Evolutionary conservation across 2,329 filamentous ascomycete species (phyloP), one percentile per base, ranked within the genome.

Genomic region (Grosmannia penicillata): DNA sequence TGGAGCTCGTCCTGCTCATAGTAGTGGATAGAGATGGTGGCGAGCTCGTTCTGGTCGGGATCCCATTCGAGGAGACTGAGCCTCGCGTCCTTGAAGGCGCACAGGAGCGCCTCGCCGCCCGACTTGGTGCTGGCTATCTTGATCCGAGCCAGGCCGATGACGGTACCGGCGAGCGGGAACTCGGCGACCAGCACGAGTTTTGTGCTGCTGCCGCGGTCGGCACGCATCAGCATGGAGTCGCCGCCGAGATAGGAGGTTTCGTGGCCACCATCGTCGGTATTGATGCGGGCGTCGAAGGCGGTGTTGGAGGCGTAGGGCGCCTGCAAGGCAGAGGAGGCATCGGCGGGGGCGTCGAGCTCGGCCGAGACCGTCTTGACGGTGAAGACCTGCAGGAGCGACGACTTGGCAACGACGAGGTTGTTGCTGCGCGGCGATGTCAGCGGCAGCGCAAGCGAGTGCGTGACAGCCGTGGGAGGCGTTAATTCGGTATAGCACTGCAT

Each of bases 401-500:
- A 86, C 63, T 87, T 93, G 51, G 85, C 86, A 61, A 98, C 77
- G 48, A 95, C 67, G 48, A 98, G 73, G 56, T 96, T 95, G 57
- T 72, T 80, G 50, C 82, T 75, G 47, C 78, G 70, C 36, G 82
- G 61, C 33, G 81, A 80, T 33, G 80, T 69, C 54, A 98, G 86
- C 26, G 86, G 75, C 29, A 94, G 62, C 43, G 68, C 72, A 52
- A 95, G 63, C 47, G 87, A 84, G 63, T 94, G 82, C 53, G 85
- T 87, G 61, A 96, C 86, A 56, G 87, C 87, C 57, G 87, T 93
- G 39, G 91, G 87, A 65, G 89, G 82, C 58, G 85, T 78, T 57
- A 98, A 70, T 70, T 98, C 91, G 54, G 85, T 87, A 64, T 96
- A 96, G 69, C 85, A 93, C 74, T 96, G 89, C 89, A 96, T 96